Conservation (phyloP, 805 yeast genomes). For the Lipomyces starkeyi region DNA sequence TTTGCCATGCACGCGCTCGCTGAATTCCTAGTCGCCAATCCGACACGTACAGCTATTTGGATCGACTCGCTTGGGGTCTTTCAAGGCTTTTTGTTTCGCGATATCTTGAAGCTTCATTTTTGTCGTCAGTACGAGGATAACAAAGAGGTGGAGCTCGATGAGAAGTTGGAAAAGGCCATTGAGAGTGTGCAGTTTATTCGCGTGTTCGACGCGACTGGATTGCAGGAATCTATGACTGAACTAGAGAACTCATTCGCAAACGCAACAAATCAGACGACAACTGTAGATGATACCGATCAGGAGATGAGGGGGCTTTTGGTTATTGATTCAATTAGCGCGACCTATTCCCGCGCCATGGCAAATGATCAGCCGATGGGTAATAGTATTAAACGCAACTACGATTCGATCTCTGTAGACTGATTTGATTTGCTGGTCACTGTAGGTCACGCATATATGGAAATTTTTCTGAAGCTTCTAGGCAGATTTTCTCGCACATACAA, state of each 20-base stretch:
- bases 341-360: constrained; percentile 26
- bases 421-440: not conserved
- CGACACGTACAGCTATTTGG: constrained; percentile 21
- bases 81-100: constrained; percentile 25
- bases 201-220: constrained; percentile 28
- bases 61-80: constrained; percentile 29
- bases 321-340: constrained; percentile 18
- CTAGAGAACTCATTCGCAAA: not conserved
- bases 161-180: not conserved
- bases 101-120: constrained; percentile 4
- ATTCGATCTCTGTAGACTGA: not conserved
- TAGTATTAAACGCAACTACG: not conserved
- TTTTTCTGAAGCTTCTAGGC: not conserved
- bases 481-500: constrained; percentile 10
- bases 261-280: not conserved
- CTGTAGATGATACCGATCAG: not conserved
- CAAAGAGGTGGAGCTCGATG: not conserved
- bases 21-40: constrained; percentile 14
- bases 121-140: not conserved
- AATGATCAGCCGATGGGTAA: constrained; percentile 19
- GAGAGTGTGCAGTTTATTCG: constrained; percentile 24
- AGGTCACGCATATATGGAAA: constrained; percentile 22
- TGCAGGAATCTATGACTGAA: constrained; percentile 17
- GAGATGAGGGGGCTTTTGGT: constrained; percentile 12
- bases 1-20: constrained; percentile 31